Conservation (phyloP, 1,284 basidiomycete species). For the Leccinum griseonigrum region DNA sequence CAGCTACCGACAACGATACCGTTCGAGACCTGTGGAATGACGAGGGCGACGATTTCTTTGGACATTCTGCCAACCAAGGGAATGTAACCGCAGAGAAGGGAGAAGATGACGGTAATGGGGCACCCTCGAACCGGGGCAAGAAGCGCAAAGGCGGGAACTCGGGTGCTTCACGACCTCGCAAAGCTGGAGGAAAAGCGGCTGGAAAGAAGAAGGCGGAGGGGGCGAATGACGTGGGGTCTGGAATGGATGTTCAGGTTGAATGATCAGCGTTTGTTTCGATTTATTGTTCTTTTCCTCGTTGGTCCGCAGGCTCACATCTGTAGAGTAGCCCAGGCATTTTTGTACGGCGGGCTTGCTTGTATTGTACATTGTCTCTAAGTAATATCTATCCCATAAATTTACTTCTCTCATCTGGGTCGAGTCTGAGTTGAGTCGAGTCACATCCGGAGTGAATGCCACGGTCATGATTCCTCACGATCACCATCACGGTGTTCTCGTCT, state of each 20-base stretch:
- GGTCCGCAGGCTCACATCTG: constrained; percentile 18
- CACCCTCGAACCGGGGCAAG: constrained; percentile 32
- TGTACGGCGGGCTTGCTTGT: constrained; percentile 31
- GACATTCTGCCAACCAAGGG: constrained; percentile 39
- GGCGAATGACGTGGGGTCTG: constrained; percentile 24
- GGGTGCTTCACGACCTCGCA: constrained; percentile 25
- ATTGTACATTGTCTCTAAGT: constrained; percentile 34
- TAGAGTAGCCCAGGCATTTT: constrained; percentile 32
- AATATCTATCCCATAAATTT: constrained; percentile 25
- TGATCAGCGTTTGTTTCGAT: constrained; percentile 13
- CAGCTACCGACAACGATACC: constrained; percentile 36
- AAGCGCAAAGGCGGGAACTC: constrained; percentile 33
- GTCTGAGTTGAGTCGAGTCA: constrained; percentile 6
- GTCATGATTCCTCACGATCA: not conserved
- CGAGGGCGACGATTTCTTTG: constrained; percentile 82
- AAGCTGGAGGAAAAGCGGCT: constrained; percentile 32
- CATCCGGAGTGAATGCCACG: not conserved
- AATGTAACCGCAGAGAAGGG: constrained; percentile 33
- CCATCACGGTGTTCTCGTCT: not conserved
- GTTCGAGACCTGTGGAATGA: constrained; percentile 77
- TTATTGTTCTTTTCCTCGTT: constrained; percentile 13
- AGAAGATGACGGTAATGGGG: constrained; percentile 30
- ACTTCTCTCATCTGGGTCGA: not conserved
- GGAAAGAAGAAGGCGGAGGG: constrained; percentile 32
- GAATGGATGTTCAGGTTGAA: constrained; percentile 29